Conservation (phyloP, 2,329 filamentous ascomycete species). For the Aspergillus sp. region DNA sequence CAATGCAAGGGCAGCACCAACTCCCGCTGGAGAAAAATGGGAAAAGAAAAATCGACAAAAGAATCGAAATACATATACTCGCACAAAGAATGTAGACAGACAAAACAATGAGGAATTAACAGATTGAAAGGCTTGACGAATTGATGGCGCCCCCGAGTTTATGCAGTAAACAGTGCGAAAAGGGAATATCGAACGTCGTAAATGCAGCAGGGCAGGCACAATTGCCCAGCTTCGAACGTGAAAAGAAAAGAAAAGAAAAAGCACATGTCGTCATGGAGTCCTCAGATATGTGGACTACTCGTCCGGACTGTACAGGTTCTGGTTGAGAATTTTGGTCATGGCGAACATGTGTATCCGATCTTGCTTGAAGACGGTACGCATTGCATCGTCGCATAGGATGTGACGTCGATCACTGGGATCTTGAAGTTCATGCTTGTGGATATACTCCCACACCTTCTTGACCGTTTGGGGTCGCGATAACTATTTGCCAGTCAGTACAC, state of each 20-base stretch:
- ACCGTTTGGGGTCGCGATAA: conserved; percentile 92
- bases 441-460: conserved; percentile 93
- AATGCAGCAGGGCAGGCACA: conserved; percentile 8
- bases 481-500: conserved; percentile 39
- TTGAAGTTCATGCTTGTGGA: conserved; percentile 81
- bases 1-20: conserved; percentile 20
- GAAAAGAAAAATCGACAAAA: conserved; percentile 4
- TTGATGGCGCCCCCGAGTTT: conserved; percentile 23
- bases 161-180: conserved; percentile 22
- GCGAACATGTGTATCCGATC: conserved; percentile 96
- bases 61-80: conserved; percentile 7
- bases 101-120: conserved; percentile 7
- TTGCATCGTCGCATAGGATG: conserved; percentile 83
- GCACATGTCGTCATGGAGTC: conserved; percentile 10
- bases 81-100: conserved; percentile 11
- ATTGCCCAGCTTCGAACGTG: background rate
- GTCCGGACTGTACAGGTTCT: conserved; percentile 79
- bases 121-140: conserved; percentile 3
- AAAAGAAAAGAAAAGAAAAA: conserved; percentile 1
- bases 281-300: conserved; percentile 44
- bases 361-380: conserved; percentile 88
- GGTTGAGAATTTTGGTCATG: conserved; percentile 94
- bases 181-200: conserved; percentile 19
- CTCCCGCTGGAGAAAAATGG: conserved; percentile 22
- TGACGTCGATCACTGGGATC: conserved; percentile 87